Percentiles rank a stretch among this genome's conserved stretches.
These are phyloP conservation scores for Potentilla sterilis DNA, from an alignment of 306 rosid genomes.

Conservation along the genomic window DNA sequence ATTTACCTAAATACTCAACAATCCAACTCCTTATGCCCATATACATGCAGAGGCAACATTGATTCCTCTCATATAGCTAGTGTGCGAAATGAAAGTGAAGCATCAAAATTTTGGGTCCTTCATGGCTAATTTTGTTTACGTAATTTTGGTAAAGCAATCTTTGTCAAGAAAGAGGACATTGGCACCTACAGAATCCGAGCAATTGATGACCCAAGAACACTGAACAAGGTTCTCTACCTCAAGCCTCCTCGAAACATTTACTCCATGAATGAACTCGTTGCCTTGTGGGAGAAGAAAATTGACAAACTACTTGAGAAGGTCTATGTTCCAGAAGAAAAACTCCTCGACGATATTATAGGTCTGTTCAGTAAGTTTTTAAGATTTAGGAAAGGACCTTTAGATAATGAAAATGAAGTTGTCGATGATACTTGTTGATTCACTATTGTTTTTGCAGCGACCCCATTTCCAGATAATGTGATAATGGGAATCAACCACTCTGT, in stretches of 20 bases:
- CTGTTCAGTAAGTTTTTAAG: background rate
- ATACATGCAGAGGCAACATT: too few species aligned
- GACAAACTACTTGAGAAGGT: slow-evolving; percentile 60
- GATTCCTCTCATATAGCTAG: too few species aligned
- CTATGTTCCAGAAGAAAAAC: slow-evolving; percentile 58
- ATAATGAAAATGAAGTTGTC: background rate
- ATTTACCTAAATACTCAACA: background rate
- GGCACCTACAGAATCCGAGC: slow-evolving; percentile 75
- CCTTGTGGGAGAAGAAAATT: slow-evolving; percentile 88
- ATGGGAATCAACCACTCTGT: slow-evolving; percentile 39
- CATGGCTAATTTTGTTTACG: background rate
- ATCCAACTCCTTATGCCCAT: too few species aligned
- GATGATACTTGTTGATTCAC: background rate
- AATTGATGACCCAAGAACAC: slow-evolving; percentile 79
- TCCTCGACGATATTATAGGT: slow-evolving; percentile 79
- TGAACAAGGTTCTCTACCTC: slow-evolving; percentile 72
- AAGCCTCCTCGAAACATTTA: slow-evolving; percentile 61
- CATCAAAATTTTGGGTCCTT: too few species aligned
- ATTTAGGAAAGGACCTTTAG: background rate
- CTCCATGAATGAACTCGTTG: slow-evolving; percentile 71
- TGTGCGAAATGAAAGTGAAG: background rate
- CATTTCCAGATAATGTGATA: slow-evolving; percentile 32
- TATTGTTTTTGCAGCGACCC: slow-evolving; percentile 32
- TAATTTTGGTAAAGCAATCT: slow-evolving; percentile 41
- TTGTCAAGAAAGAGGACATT: slow-evolving; percentile 77